These are phyloP conservation scores for Candida morakotiae DNA, from an alignment of 805 yeast species.

Conservation along the genomic window DNA sequence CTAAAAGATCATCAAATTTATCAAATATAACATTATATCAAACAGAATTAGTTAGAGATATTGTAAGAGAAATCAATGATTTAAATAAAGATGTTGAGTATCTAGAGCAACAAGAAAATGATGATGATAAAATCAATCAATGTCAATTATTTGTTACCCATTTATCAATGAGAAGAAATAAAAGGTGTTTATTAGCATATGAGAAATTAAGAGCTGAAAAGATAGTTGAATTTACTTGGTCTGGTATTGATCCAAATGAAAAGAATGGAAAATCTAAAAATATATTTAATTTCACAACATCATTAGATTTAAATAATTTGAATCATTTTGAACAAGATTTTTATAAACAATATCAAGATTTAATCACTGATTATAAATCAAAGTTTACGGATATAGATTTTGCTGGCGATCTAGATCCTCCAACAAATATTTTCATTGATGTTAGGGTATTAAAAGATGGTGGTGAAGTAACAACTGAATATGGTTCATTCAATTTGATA, in stretches of 20 bases:
- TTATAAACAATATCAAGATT: slow-evolving; percentile 62
- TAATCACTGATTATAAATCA: slow-evolving; percentile 73
- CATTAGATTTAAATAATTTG: slow-evolving; percentile 43
- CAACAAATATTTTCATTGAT: slow-evolving; percentile 86
- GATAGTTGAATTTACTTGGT: slow-evolving; percentile 70
- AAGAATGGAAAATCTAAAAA: slow-evolving; percentile 5
- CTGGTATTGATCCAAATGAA: slow-evolving; percentile 47
- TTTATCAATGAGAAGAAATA: slow-evolving; percentile 80
- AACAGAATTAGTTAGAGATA: slow-evolving; percentile 63
- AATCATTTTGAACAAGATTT: slow-evolving; percentile 82
- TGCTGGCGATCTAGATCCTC: slow-evolving; percentile 87
- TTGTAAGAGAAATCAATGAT: slow-evolving; percentile 68
- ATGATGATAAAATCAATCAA: slow-evolving; percentile 46
- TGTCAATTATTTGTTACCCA: slow-evolving; percentile 68
- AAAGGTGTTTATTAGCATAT: slow-evolving; percentile 84
- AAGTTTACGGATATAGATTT: slow-evolving; percentile 79
- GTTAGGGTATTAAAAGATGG: slow-evolving; percentile 92
- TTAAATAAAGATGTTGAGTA: slow-evolving; percentile 54
- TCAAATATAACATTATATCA: slow-evolving; percentile 68
- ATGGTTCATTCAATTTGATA: slow-evolving; percentile 89
- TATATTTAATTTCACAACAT: slow-evolving; percentile 19
- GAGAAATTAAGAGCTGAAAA: slow-evolving; percentile 67
- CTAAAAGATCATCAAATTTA: slow-evolving; percentile 69
- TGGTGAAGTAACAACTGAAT: slow-evolving; percentile 96
- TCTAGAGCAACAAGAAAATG: slow-evolving; percentile 26